Conservation (phyloP, 768 basidiomycete species). For the Chlorophyllum brunneum region DNA sequence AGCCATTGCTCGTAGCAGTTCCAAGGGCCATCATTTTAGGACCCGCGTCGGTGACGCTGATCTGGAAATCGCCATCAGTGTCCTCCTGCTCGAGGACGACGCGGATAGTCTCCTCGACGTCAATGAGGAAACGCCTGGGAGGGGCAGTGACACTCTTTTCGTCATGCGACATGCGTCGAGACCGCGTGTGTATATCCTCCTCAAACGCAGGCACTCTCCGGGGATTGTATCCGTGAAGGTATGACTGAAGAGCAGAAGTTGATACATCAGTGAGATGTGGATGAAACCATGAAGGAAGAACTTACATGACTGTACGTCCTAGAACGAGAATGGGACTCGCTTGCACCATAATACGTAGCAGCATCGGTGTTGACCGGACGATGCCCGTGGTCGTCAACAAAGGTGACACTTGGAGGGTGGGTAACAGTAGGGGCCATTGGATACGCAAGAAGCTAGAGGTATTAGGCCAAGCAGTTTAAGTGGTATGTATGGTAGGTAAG, state of each 20-base stretch:
- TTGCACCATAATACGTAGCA: conserved; percentile 77
- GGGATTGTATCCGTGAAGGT: conserved; percentile 69
- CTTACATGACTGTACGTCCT: conserved; percentile 87
- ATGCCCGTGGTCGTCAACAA: conserved; percentile 57
- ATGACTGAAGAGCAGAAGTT: conserved; percentile 46
- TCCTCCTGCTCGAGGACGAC: conserved; percentile 97
- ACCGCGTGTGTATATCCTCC: conserved; percentile 68
- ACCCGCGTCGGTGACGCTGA: conserved; percentile 93
- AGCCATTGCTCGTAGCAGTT: conserved; percentile 95
- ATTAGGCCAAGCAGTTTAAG: not conserved
- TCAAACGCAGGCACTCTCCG: conserved; percentile 70
- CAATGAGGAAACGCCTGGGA: conserved; percentile 90
- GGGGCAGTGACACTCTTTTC: conserved; percentile 80
- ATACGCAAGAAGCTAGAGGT: not conserved
- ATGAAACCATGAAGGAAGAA: conserved; percentile 8
- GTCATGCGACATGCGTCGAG: conserved; percentile 88
- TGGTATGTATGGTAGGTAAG: not conserved
- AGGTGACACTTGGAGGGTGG: conserved; percentile 62
- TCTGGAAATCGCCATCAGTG: conserved; percentile 95
- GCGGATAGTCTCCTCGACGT: conserved; percentile 97
- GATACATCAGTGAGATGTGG: conserved; percentile 14
- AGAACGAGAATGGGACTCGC: conserved; percentile 74
- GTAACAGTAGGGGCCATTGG: conserved; percentile 62
- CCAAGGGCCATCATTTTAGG: conserved; percentile 96
- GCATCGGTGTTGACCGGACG: conserved; percentile 61